Conservation (phyloP, 352 stramenopile genomes). For the Globisporangium parvum region DNA sequence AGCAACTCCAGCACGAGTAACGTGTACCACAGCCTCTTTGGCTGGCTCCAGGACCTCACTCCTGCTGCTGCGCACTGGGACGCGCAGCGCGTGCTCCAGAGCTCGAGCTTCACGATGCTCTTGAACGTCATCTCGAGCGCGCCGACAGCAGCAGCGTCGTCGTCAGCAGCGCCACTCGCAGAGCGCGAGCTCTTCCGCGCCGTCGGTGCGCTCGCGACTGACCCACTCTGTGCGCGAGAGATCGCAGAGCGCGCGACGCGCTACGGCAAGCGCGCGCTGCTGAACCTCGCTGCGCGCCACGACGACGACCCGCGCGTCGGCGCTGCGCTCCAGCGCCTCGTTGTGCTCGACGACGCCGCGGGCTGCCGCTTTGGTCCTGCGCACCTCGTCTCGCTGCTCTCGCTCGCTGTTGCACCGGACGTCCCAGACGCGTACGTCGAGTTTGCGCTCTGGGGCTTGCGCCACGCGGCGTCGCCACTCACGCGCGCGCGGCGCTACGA, state of each 20-base stretch:
- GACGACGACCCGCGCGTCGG: constrained; percentile 53
- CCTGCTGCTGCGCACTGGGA: constrained; percentile 27
- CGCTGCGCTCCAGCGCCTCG: constrained; percentile 42
- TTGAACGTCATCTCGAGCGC: constrained; percentile 39
- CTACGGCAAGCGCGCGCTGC: constrained; percentile 64
- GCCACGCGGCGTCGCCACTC: constrained; percentile 34
- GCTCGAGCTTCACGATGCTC: constrained; percentile 57
- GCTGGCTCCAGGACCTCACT: constrained; percentile 40
- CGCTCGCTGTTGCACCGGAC: constrained; percentile 46
- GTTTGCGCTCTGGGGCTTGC: constrained; percentile 65
- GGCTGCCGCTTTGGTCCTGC: constrained; percentile 50
- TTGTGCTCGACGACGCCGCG: constrained; percentile 27
- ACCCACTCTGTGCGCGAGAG: constrained; percentile 40
- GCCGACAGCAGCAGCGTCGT: constrained; percentile 15
- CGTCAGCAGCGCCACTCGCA: constrained; percentile 15
- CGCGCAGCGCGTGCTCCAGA: constrained; percentile 37
- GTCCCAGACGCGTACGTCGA: constrained; percentile 56
- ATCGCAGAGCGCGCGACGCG: constrained; percentile 57
- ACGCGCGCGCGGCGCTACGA: constrained; percentile 34
- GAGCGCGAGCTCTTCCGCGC: constrained; percentile 42
- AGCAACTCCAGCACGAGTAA: constrained; percentile 5
- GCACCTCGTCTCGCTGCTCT: constrained; percentile 61
- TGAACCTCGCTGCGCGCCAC: constrained; percentile 48
- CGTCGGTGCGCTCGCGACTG: constrained; percentile 42
- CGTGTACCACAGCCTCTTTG: constrained; percentile 39